phyloP scores from a whole-genome alignment of 2,329 filamentous ascomycete genomes.

The Xylaria sp. region DNA sequence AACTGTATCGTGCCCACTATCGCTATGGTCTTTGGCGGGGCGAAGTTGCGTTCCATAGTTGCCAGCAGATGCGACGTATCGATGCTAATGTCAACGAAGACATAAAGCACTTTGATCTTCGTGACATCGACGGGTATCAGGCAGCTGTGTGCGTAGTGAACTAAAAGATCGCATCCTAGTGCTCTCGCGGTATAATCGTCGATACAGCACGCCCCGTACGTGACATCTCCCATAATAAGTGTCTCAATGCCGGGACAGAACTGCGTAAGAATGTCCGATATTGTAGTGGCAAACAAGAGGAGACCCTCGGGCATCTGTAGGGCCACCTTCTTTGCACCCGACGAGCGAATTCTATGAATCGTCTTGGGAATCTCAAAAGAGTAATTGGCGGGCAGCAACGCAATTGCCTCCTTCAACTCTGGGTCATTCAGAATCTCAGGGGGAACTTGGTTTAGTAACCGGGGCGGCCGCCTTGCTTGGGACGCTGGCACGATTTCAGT shows the following conservation, averaged over 20 bases:
- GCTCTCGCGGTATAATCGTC: slow-evolving; percentile 97
- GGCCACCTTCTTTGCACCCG: slow-evolving; percentile 80
- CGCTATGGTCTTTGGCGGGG: slow-evolving; percentile 82
- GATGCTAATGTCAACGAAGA: slow-evolving; percentile 98
- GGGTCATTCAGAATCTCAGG: slow-evolving; percentile 83
- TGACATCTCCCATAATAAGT: slow-evolving; percentile 98
- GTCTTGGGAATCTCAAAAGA: slow-evolving; percentile 99
- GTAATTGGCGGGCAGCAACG: slow-evolving; percentile 91
- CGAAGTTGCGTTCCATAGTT: slow-evolving; percentile 87
- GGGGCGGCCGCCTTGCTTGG: slow-evolving; percentile 72
- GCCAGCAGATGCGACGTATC: slow-evolving; percentile 86
- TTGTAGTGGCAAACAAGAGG: slow-evolving; percentile 93
- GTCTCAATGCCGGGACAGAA: slow-evolving; percentile 94
- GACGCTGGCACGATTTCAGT: slow-evolving; percentile 58
- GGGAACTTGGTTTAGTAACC: slow-evolving; percentile 90
- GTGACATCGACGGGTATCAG: slow-evolving; percentile 96
- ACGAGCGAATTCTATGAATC: slow-evolving; percentile 87
- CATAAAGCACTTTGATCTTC: slow-evolving; percentile 94
- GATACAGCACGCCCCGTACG: slow-evolving; percentile 97
- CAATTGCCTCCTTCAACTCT: slow-evolving; percentile 85
- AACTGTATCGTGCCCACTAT: slow-evolving; percentile 98
- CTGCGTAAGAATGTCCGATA: slow-evolving; percentile 92
- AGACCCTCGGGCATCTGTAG: slow-evolving; percentile 98
- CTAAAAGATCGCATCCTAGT: slow-evolving; percentile 88
- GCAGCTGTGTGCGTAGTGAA: slow-evolving; percentile 97